Evolutionary conservation across 345 rosid genomes (phyloP).

Genomic region (Gynandropsis gynandra): DNA sequence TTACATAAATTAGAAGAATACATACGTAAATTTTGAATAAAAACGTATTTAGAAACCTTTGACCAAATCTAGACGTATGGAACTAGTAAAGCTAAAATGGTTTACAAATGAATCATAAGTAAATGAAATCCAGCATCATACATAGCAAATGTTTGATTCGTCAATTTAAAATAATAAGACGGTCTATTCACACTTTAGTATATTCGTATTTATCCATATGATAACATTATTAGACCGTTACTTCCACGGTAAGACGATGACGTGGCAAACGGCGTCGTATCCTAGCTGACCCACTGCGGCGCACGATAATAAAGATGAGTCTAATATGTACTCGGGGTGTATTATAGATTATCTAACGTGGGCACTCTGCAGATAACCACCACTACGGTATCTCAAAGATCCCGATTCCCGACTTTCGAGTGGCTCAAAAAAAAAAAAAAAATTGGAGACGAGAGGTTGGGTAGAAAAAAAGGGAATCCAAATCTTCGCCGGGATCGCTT

Average conservation of each 20-base stretch:
- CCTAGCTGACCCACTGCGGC: not conserved
- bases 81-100: too few relatives aligned
- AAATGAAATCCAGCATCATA: too few relatives aligned
- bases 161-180: too few relatives aligned
- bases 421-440: slow-evolving; percentile 22
- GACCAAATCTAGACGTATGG: too few relatives aligned
- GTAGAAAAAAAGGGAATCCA: not conserved
- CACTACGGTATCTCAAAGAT: slow-evolving; percentile 24
- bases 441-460: slow-evolving; percentile 7
- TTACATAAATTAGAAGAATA: too few relatives aligned
- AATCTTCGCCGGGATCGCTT: slow-evolving; percentile 13
- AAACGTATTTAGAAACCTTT: too few relatives aligned
- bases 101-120: too few relatives aligned
- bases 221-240: slow-evolving; percentile 12
- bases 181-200: too few relatives aligned
- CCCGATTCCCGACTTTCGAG: slow-evolving; percentile 22
- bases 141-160: too few relatives aligned
- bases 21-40: too few relatives aligned
- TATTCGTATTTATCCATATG: too few relatives aligned
- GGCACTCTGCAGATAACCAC: slow-evolving; percentile 15
- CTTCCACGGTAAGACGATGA: slow-evolving; percentile 12
- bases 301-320: not conserved
- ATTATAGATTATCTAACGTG: slow-evolving; percentile 19
- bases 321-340: slow-evolving; percentile 13
- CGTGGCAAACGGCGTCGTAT: slow-evolving; percentile 17